These are phyloP conservation scores for Saccharomycopsis amapae DNA, from an alignment of 805 yeast species.

Conservation along the genomic window DNA sequence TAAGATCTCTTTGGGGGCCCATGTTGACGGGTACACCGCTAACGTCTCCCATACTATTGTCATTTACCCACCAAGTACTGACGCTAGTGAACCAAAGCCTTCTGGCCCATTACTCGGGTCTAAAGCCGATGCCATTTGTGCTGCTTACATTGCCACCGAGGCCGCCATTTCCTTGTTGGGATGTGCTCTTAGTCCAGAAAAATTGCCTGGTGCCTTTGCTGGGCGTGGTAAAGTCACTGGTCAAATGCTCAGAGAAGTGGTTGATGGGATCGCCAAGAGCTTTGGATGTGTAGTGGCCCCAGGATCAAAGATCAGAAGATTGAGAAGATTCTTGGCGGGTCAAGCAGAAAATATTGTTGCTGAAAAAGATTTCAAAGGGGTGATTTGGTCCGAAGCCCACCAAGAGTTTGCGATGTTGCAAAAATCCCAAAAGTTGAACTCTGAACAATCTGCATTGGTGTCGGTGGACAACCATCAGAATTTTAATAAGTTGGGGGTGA, in stretches of 20 bases:
- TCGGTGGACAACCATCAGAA: neutral
- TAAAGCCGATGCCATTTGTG: slow-evolving; percentile 85
- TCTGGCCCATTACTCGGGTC: slow-evolving; percentile 76
- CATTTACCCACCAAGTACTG: slow-evolving; percentile 59
- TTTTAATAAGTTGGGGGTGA: slow-evolving; percentile 26
- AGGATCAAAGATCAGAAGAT: slow-evolving; percentile 85
- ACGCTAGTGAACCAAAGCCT: slow-evolving; percentile 37
- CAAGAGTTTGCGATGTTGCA: slow-evolving; percentile 57
- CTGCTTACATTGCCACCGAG: slow-evolving; percentile 84
- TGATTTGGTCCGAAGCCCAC: slow-evolving; percentile 77
- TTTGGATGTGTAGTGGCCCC: slow-evolving; percentile 85
- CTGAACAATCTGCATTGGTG: neutral
- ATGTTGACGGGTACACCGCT: slow-evolving; percentile 92
- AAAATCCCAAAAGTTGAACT: slow-evolving; percentile 31
- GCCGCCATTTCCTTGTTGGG: slow-evolving; percentile 75
- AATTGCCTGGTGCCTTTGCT: slow-evolving; percentile 40
- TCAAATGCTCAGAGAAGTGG: slow-evolving; percentile 58
- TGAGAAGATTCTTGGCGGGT: slow-evolving; percentile 91
- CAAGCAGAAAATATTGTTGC: slow-evolving; percentile 90
- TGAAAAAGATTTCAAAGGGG: slow-evolving; percentile 89
- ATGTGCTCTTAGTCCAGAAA: slow-evolving; percentile 67
- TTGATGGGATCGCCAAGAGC: slow-evolving; percentile 78
- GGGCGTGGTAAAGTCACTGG: slow-evolving; percentile 51
- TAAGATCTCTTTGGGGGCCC: slow-evolving; percentile 80
- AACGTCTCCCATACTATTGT: slow-evolving; percentile 81